Evolutionary conservation across 192 early-diverging fungal genomes (phyloP), one percentile per base, ranked within the genome.

Genomic region (Mortierella claussenii): DNA sequence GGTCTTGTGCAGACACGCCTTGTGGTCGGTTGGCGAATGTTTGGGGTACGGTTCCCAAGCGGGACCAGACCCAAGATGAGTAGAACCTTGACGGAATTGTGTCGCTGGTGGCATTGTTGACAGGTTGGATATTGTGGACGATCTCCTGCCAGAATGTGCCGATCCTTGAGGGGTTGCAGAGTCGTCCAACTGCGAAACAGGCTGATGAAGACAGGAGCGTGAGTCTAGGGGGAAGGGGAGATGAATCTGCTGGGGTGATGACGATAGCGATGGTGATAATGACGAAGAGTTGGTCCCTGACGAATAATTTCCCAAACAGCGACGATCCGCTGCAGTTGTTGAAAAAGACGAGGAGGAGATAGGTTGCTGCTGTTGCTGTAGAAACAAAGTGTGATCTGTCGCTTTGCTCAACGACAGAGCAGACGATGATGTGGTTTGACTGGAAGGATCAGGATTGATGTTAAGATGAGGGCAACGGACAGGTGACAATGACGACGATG

Each of bases 91-190:
- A 27, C 57, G 40, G 42, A 27, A 42, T 24, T 66, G 73, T 28
- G 73, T 57, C 46, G 34, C 45, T 20, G 65, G 73, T 40, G 65
- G 73, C 73, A 76, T 76, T 51, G 44, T 18, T 55, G n/a, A 58
- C 23, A 48, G 28, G 57, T 13, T 36, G 36, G 33, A 27, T 28
- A 48, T 51, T 4, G 31, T 8, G n/a, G 45, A 31, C n/a, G n/a
- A n/a, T n/a, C n/a, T n/a, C n/a, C n/a, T n/a, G n/a, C n/a, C n/a
- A n/a, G n/a, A n/a, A n/a, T n/a, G n/a, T n/a, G n/a, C n/a, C n/a
- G n/a, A n/a, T n/a, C n/a, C n/a, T n/a, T n/a, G n/a, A n/a, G n/a
- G n/a, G n/a, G n/a, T n/a, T n/a, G n/a, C n/a, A n/a, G n/a, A n/a
- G n/a, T n/a, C n/a, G n/a, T n/a, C n/a, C n/a, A n/a, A n/a, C n/a